Conservation (phyloP, 371 early-diverging fungal species). For the Mucor sp. region DNA sequence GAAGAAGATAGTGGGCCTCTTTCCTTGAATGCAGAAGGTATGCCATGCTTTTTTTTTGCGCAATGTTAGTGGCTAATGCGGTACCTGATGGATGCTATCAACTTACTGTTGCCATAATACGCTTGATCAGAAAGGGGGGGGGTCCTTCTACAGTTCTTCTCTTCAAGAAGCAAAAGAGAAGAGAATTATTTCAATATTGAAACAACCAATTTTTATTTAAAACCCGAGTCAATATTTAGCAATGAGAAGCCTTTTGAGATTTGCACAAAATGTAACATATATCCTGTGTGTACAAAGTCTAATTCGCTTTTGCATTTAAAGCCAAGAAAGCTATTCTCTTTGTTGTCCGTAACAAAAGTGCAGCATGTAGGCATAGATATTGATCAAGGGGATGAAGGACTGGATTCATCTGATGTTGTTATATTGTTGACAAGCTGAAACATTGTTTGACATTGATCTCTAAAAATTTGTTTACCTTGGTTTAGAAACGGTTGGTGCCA, state of each 20-base stretch:
- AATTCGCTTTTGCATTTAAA: background rate
- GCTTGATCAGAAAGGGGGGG: background rate
- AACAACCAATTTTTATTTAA: background rate
- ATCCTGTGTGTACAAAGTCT: too few species aligned
- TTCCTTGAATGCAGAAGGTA: constrained; percentile 19
- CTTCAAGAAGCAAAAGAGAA: background rate
- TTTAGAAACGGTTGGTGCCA: too few species aligned
- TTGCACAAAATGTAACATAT: background rate
- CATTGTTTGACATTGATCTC: background rate
- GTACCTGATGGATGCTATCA: background rate
- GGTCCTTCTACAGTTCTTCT: background rate
- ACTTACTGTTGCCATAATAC: constrained; percentile 1
- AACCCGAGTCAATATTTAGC: background rate
- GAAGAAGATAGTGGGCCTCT: constrained; percentile 29
- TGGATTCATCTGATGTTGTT: too few species aligned
- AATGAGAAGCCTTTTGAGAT: background rate
- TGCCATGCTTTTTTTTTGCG: constrained; percentile 1
- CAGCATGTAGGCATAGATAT: too few species aligned
- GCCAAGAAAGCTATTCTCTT: too few species aligned
- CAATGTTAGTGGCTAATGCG: background rate
- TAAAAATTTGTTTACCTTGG: too few species aligned
- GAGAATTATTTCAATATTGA: background rate
- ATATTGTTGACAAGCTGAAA: too few species aligned
- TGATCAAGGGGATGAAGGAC: too few species aligned
- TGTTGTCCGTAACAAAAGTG: too few species aligned